Base-by-base conservation (phyloP, 1,139 yeast species). In the Hansenula lynferdii region DNA sequence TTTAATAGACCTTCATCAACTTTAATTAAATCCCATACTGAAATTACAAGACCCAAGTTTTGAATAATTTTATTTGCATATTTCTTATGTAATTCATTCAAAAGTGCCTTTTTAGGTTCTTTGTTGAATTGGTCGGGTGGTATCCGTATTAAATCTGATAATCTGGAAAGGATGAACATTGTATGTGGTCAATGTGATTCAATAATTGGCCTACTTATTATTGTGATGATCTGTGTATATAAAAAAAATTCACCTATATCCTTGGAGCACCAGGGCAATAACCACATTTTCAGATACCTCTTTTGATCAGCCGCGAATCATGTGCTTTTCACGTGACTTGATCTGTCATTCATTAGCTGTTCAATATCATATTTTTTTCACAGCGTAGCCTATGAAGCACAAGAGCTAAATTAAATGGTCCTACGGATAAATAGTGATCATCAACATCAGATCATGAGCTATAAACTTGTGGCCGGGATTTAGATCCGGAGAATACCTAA, bases 1-100 rank as follows among this genome's bases (percentile, higher is more conserved):
- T 81, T 83, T 47, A 92, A 70, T 44, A 86, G 69, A 3, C 97
- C 98, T 53, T 92, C 97, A 40, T 85, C 85, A 31, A 85, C 80
- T 23, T 75, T 75, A 42, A 81, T 65, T 6, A 94, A 60, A 57
- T 94, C 98, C 80, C 92, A 92, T 21, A 90, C 71, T 6, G 94
- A 73, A 21, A 94, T 67, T 35, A 87, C 90, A 8, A 94, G 71
- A 1, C 99, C 98, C 20, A 89, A 68, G 53, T 84, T 84, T 42
- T 82, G 82, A 36, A 92, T 75, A 42, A 92, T 77, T 54, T 82
- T 84, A 64, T 92, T 90, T 42, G 96, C 77, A 57, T 80, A 89
- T 60, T 90, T 92, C 49, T 74, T 74, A 60, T 89, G 86, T 49
- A 94, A 72, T 54, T 89, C 96, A 50, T 85, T 85, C 37, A 78